These are phyloP conservation scores for Telfairia occidentalis DNA, from an alignment of 331 rosid genomes.

Conservation along the genomic window DNA sequence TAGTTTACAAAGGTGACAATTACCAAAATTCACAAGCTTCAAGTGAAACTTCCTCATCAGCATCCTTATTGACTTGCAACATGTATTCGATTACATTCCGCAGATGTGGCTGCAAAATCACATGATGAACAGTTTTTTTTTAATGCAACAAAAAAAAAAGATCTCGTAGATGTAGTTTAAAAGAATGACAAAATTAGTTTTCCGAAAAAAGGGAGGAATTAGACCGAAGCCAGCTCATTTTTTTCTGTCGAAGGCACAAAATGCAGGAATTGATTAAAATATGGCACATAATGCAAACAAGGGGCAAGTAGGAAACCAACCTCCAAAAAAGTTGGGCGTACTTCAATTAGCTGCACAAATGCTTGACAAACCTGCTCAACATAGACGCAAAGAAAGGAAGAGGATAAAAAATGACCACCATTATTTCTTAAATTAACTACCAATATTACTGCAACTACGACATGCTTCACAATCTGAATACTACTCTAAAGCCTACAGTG, in stretches of 20 bases:
- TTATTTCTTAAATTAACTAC: neutral
- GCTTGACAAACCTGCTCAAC: conserved; percentile 77
- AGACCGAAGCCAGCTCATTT: neutral
- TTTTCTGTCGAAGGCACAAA: neutral
- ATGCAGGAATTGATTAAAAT: neutral
- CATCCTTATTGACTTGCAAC: conserved; percentile 94
- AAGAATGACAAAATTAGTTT: neutral
- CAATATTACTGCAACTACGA: neutral
- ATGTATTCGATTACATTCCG: conserved; percentile 79
- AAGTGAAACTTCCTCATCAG: conserved; percentile 93
- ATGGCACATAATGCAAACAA: neutral
- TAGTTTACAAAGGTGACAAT: conserved; percentile 5
- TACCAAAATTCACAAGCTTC: conserved; percentile 99
- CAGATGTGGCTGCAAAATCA: conserved; percentile 74
- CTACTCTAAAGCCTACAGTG: neutral
- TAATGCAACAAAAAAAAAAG: neutral
- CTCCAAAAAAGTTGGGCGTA: conserved; percentile 85
- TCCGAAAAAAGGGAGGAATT: neutral
- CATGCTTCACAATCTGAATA: neutral
- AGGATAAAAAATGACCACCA: conserved; percentile 12
- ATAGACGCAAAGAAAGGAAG: neutral
- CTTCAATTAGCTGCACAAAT: conserved; percentile 96
- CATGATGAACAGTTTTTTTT: conserved; percentile 21
- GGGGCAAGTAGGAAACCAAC: conserved; percentile 31
- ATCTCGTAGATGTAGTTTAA: neutral